Base-by-base conservation (phyloP, 225 moss, liverwort and hornwort genomes). In the Bryum argenteum region DNA sequence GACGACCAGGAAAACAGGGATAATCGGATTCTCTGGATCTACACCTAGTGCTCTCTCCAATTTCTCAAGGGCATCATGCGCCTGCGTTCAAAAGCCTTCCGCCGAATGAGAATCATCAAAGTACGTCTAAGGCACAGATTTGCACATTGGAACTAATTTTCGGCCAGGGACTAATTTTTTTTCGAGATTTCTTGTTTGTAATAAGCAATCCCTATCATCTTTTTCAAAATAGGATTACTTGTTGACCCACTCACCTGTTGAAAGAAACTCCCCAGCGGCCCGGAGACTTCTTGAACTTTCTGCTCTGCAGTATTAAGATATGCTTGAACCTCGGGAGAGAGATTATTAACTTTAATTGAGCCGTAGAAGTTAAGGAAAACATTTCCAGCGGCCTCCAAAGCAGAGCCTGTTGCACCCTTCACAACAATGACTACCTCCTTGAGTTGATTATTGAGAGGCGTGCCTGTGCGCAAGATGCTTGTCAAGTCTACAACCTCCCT, bases 401-500 rank as follows among this genome's bases (percentile, higher is more conserved):
- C 84, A 71, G 85, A 72, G 45, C 87, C 85, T 60, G 87, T 68
- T 43, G 81, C 85, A 54, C 75, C 78, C 71, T 87, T 88, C 72
- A 92, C 91, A 63, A 80, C 78, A 41, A 73, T 70, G 26, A 92
- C 89, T 54, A 89, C 74, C 47, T 87, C 94, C 68, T 85, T 92
- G 33, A 98, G 84, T 75, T 88, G 75, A 83, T 98, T 82, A 78
- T 91, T 94, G 11, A 89, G 83, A 77, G 98, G 79, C 20, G 94
- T 86, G 44, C 92, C 94, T 61, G 78, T 74, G 57, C 79, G 87
- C 12, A 94, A 87, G 20, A 87, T 74, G 58, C 88, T 85, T 16
- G 85, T 81, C 18, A 89, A 74, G 63, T 83, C 97, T 64, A 75
- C 33, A 53, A 78, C 75, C 53, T 70, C 75, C 39, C 74, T 85